A percentile compares a stretch with the other conserved stretches of the same genome.
These are phyloP conservation scores for Sphaerulina musiva DNA, from an alignment of 2,329 filamentous ascomycete species.

Conservation along the genomic window DNA sequence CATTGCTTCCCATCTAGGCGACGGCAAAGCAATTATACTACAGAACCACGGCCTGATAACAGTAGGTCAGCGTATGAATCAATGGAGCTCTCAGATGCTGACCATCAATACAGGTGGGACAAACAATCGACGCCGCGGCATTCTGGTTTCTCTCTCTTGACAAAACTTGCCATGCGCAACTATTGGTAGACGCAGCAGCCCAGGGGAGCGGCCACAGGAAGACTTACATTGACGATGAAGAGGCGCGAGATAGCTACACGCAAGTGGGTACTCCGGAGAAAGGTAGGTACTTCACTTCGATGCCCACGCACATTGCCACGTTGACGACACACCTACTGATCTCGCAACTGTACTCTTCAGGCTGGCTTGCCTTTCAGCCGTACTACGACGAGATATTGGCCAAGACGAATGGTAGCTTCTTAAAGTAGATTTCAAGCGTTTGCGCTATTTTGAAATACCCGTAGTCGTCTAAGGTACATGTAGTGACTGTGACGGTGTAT, in stretches of 20 bases:
- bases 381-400: slow-evolving; percentile 51
- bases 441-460: too few species aligned
- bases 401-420: slow-evolving; percentile 46
- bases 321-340: not conserved
- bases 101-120: slow-evolving; percentile 21
- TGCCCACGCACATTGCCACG: not conserved
- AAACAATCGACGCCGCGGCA: slow-evolving; percentile 40
- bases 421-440: slow-evolving; percentile 31
- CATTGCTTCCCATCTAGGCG: slow-evolving; percentile 38
- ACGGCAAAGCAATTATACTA: slow-evolving; percentile 37
- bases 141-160: slow-evolving; percentile 44
- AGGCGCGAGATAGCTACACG: slow-evolving; percentile 37
- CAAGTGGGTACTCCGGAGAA: slow-evolving; percentile 46
- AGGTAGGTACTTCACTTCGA: slow-evolving; percentile 34
- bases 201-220: slow-evolving; percentile 36
- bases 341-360: not conserved
- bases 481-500: too few species aligned
- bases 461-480: too few species aligned
- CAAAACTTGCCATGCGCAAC: slow-evolving; percentile 42
- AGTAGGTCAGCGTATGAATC: slow-evolving; percentile 19
- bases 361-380: slow-evolving; percentile 38
- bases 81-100: not conserved
- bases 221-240: slow-evolving; percentile 38
- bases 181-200: slow-evolving; percentile 41
- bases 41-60: slow-evolving; percentile 45